Percentiles rank a stretch among this genome's conserved stretches.
Conservation (phyloP, 192 early-diverging fungal genomes). For the Podila horticola region DNA sequence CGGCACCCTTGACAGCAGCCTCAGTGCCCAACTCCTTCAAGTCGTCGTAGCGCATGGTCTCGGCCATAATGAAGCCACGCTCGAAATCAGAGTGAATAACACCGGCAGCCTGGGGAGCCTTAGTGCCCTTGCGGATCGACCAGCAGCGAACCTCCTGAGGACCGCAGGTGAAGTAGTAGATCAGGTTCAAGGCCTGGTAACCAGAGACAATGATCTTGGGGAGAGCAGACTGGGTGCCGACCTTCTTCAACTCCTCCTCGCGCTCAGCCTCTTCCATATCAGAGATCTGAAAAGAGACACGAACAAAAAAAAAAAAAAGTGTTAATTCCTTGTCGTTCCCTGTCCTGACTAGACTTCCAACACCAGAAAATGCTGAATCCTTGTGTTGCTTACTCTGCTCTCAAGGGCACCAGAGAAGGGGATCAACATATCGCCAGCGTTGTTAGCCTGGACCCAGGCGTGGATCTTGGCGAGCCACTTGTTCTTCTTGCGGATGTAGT, state of each 20-base stretch:
- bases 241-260: slow-evolving; percentile 69
- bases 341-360: neutral
- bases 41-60: slow-evolving; percentile 91
- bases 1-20: slow-evolving; percentile 88
- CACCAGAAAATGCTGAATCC: too few relatives aligned
- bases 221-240: slow-evolving; percentile 75
- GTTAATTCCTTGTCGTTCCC: too few relatives aligned
- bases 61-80: slow-evolving; percentile 93
- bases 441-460: slow-evolving; percentile 91
- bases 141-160: slow-evolving; percentile 83
- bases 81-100: slow-evolving; percentile 92
- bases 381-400: slow-evolving; percentile 58
- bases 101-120: slow-evolving; percentile 92
- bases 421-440: slow-evolving; percentile 90
- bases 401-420: slow-evolving; percentile 92
- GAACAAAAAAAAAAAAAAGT: neutral
- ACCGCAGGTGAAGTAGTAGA: slow-evolving; percentile 97
- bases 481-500: slow-evolving; percentile 96
- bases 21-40: slow-evolving; percentile 87
- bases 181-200: slow-evolving; percentile 85
- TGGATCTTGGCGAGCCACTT: slow-evolving; percentile 93
- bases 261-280: slow-evolving; percentile 63
- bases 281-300: slow-evolving; percentile 13
- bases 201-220: slow-evolving; percentile 95
- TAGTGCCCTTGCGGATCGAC: slow-evolving; percentile 70